Base-by-base conservation (phyloP, 1,139 yeast species). In the Pichia sp. region DNA sequence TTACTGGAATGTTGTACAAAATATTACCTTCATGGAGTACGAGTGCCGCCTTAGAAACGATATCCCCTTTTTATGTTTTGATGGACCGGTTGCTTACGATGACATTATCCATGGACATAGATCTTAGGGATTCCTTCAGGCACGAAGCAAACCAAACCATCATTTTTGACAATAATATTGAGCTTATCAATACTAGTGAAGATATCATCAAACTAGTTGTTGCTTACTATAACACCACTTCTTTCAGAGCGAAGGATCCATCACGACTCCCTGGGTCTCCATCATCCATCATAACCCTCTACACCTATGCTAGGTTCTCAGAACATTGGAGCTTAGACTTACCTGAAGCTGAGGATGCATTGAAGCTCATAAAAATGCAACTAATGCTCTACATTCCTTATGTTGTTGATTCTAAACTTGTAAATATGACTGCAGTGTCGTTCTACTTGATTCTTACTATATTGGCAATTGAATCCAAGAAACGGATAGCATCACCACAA, bases 41-140 rank as follows among this genome's bases (percentile, higher is more conserved):
- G 18, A 7, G 6, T 17, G 7, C 5, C 5, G 20, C 24, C 9
- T 11, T 14, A 9, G 11, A 9, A n/a, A 10, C 14, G 5, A 10
- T 13, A 3, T 30, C n/a, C 11, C 22, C 22, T 12, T 49, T 56
- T 24, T 40, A 48, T n/a, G 67, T 61, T 39, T 54, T 63, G 23
- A 42, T 66, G 18, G 67, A 66, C 25, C 62, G 87, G 36, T 51
- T 74, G 7, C 21, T 40, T 10, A 32, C 42, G 3, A 62, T 83
- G 45, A 66, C 78, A 1, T 51, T 63, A 30, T 74, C 87, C 13
- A 72, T 66, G 57, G 96, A 87, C 55, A 52, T 86, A 35, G 74
- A 78, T 36, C 58, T 77, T 23, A 56, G 59, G 10, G 53, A 52
- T 1, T 56, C 58, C 24, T 70, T 83, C 40, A 48, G 52, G 5